Evolutionary conservation across 139 green algal species (phyloP), one percentile per base, ranked within the genome.

Genomic region (Zygnema circumcarinatum): DNA sequence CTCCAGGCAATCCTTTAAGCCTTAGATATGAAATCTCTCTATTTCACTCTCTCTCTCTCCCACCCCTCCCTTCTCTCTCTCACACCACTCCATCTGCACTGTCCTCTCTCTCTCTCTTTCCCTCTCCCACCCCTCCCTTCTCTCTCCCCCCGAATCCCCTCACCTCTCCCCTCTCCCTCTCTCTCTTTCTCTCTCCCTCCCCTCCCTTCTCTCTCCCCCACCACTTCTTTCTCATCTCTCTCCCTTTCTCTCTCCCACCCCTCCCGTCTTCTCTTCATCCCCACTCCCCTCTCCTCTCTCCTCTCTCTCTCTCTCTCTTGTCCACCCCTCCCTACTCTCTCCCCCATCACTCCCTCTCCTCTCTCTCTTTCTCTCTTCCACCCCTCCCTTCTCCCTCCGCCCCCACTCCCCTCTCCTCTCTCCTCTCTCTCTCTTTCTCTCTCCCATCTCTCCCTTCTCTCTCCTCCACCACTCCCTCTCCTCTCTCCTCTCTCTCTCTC

Each of bases 11-110:
- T 7, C 7, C 7, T 25, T 7, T 25, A 16, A 62, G 16, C 31
- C 35, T 68, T 2, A 69, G 31, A 81, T 73, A 81, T n/a, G 35
- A 47, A n/a, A 53, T 16, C 74, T 69, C 47, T 31, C 25, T 11
- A 2, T 69, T 69, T 67, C 47, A 33, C 74, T 81, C 31, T 53
- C 47, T 69, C 74, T 69, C 74, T 81, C 47, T 53, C 47, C 47
- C 74, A 16, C 74, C 33, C 47, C 31, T 11, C 31, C 74, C 25
- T 81, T 31, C 74, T 69, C 74, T 3, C 32, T 31, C 74, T 73
- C 32, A n/a, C n/a, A n/a, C n/a, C n/a, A n/a, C n/a, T n/a, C n/a
- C n/a, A n/a, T n/a, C n/a, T n/a, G n/a, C n/a, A n/a, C n/a, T n/a
- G n/a, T n/a, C n/a, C 31, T 69, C 47, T 67, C 47, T 69, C 74